Evolutionary conservation across 768 basidiomycete genomes (phyloP).

Genomic region (Auricularia cornea): DNA sequence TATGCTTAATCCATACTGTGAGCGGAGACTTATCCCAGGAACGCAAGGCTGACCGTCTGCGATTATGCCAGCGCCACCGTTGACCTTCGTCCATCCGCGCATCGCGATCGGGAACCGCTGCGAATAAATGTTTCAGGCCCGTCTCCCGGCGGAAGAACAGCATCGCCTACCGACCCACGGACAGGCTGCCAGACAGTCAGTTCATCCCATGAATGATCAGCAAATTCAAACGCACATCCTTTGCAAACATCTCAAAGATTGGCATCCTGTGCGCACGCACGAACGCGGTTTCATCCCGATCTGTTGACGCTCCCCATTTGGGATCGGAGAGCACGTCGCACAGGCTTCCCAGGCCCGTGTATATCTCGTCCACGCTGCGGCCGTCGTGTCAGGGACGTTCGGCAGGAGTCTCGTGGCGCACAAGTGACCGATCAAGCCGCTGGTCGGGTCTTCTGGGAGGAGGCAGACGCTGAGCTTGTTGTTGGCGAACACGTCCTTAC

Average conservation of each 20-base stretch:
- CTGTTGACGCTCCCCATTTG: neutral
- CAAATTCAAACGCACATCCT: neutral
- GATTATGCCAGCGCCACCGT: too few relatives aligned
- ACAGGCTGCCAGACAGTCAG: too few relatives aligned
- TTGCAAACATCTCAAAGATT: neutral
- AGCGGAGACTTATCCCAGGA: too few relatives aligned
- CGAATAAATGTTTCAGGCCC: too few relatives aligned
- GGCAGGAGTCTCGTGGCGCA: too few relatives aligned
- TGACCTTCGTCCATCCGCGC: too few relatives aligned
- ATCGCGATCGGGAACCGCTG: too few relatives aligned
- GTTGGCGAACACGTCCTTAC: constrained; percentile 24
- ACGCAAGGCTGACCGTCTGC: too few relatives aligned
- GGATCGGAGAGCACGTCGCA: neutral
- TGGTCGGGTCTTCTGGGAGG: constrained; percentile 14
- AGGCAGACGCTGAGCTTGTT: constrained; percentile 27
- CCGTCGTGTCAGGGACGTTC: neutral
- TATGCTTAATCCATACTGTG: neutral
- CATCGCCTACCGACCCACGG: too few relatives aligned
- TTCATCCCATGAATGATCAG: too few relatives aligned
- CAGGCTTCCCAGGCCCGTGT: neutral
- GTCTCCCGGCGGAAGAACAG: too few relatives aligned
- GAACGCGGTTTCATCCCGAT: neutral
- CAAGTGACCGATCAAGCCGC: neutral
- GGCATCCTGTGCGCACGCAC: neutral
- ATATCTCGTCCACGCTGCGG: neutral